Evolutionary conservation across 1,284 basidiomycete species (phyloP).

Genomic region (Pisolithus thermaeus): DNA sequence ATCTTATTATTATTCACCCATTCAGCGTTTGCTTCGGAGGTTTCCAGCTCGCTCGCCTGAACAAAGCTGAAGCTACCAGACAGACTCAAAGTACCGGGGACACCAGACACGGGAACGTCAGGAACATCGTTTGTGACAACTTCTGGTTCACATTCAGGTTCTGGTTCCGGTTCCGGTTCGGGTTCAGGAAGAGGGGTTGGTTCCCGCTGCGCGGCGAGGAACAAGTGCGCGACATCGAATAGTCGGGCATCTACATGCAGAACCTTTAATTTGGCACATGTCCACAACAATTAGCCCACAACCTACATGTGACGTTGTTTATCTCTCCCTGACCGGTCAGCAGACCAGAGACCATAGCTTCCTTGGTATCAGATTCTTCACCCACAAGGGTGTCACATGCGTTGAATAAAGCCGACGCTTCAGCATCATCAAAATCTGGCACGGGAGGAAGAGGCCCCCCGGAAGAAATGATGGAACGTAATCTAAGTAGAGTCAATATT

Average conservation of each 20-base stretch:
- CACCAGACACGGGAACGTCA: slow-evolving; percentile 26
- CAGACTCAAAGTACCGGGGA: slow-evolving; percentile 29
- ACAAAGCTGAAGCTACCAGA: slow-evolving; percentile 68
- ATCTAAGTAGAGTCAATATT: slow-evolving; percentile 58
- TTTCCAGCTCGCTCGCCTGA: slow-evolving; percentile 69
- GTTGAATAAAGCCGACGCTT: slow-evolving; percentile 48
- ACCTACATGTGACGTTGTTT: slow-evolving; percentile 56
- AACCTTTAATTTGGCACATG: slow-evolving; percentile 5
- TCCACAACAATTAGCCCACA: not conserved
- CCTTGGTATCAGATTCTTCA: slow-evolving; percentile 44
- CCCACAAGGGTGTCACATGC: slow-evolving; percentile 50
- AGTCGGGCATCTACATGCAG: slow-evolving; percentile 47
- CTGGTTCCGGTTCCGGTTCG: slow-evolving; percentile 15
- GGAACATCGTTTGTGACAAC: slow-evolving; percentile 4
- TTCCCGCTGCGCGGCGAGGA: slow-evolving; percentile 43
- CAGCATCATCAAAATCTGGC: slow-evolving; percentile 44
- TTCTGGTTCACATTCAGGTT: slow-evolving; percentile 2
- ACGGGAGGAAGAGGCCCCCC: slow-evolving; percentile 40
- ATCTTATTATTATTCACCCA: slow-evolving; percentile 40
- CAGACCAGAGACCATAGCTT: slow-evolving; percentile 47
- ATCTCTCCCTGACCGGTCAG: slow-evolving; percentile 51
- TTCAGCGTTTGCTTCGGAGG: slow-evolving; percentile 44
- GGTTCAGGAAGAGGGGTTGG: slow-evolving; percentile 28
- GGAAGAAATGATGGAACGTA: slow-evolving; percentile 53
- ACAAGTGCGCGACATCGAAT: slow-evolving; percentile 46